A percentile compares a stretch with the other conserved stretches of the same genome.
Conservation (phyloP, 2,329 filamentous ascomycete genomes). For the Xylaria sp. region DNA sequence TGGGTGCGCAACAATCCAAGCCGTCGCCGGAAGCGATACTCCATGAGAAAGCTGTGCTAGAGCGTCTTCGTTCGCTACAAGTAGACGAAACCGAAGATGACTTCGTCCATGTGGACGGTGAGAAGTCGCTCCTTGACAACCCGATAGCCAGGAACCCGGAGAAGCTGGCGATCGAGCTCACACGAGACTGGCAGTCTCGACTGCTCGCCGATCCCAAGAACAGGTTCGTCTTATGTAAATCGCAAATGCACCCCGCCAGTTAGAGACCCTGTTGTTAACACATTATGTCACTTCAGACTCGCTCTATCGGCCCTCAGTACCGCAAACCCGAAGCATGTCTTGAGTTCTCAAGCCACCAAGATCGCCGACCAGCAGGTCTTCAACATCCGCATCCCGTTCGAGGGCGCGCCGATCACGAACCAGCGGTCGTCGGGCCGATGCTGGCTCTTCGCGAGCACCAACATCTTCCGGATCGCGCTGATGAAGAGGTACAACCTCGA, state of each 20-base stretch:
- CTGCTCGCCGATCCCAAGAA: slow-evolving; percentile 67
- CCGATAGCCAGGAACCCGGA: slow-evolving; percentile 40
- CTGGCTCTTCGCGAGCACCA: slow-evolving; percentile 92
- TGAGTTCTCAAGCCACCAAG: slow-evolving; percentile 64
- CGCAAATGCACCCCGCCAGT: neutral
- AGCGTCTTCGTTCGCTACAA: slow-evolving; percentile 49
- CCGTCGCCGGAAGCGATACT: slow-evolving; percentile 29
- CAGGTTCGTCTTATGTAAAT: slow-evolving; percentile 47
- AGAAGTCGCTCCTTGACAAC: slow-evolving; percentile 38
- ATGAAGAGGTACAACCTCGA: slow-evolving; percentile 81
- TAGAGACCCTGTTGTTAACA: neutral
- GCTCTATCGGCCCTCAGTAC: slow-evolving; percentile 73
- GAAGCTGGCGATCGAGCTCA: slow-evolving; percentile 53
- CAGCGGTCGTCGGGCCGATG: slow-evolving; percentile 81
- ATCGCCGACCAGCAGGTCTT: slow-evolving; percentile 77
- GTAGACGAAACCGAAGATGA: slow-evolving; percentile 47
- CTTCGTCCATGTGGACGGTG: slow-evolving; percentile 54
- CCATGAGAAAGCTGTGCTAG: slow-evolving; percentile 49
- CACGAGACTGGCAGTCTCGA: slow-evolving; percentile 62
- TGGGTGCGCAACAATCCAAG: slow-evolving; percentile 52
- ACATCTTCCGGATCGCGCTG: slow-evolving; percentile 84
- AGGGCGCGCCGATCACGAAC: slow-evolving; percentile 83
- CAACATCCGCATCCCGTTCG: slow-evolving; percentile 80
- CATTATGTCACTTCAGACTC: slow-evolving; percentile 54
- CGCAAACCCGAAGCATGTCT: slow-evolving; percentile 66